These are phyloP conservation scores for Pseudozyma pruni DNA, from an alignment of 1,284 basidiomycete genomes.

Conservation along the genomic window DNA sequence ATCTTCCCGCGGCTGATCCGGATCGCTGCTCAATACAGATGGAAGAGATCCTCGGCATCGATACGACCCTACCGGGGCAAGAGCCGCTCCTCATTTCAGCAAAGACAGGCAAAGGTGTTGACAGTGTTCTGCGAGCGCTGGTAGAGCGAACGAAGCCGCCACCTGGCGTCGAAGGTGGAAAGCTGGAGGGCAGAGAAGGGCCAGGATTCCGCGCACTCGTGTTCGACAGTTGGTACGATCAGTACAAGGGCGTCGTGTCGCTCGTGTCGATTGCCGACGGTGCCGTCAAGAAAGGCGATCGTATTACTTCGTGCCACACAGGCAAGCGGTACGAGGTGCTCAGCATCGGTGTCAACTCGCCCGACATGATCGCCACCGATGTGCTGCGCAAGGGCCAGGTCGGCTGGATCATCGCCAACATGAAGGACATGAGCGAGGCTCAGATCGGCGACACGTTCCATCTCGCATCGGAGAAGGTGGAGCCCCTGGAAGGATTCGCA, in stretches of 20 bases:
- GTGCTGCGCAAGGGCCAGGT: slow-evolving; percentile 87
- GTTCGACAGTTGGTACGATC: slow-evolving; percentile 92
- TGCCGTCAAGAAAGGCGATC: slow-evolving; percentile 71
- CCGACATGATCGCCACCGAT: slow-evolving; percentile 68
- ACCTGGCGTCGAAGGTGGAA: slow-evolving; percentile 44
- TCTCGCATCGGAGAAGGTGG: slow-evolving; percentile 78
- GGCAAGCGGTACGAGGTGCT: slow-evolving; percentile 91
- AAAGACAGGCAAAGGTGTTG: slow-evolving; percentile 87
- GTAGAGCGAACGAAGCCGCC: slow-evolving; percentile 74
- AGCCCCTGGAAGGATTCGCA: slow-evolving; percentile 90
- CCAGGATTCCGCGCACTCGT: slow-evolving; percentile 77
- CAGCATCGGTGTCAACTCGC: slow-evolving; percentile 91
- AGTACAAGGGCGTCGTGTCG: slow-evolving; percentile 95
- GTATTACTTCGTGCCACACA: slow-evolving; percentile 84
- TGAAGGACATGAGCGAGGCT: slow-evolving; percentile 98
- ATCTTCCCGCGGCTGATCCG: slow-evolving; percentile 52
- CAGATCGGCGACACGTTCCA: slow-evolving; percentile 94
- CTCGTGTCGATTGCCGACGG: slow-evolving; percentile 80
- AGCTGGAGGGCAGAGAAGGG: slow-evolving; percentile 45
- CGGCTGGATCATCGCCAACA: slow-evolving; percentile 80
- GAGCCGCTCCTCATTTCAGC: slow-evolving; percentile 73
- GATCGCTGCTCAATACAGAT: slow-evolving; percentile 51
- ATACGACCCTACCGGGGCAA: slow-evolving; percentile 69
- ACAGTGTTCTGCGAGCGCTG: slow-evolving; percentile 80
- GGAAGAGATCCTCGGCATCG: slow-evolving; percentile 70